Percentiles rank a stretch among this genome's conserved stretches.
Evolutionary conservation across 192 early-diverging fungal species (phyloP).

Genomic region (Cetraspora pellucida): DNA sequence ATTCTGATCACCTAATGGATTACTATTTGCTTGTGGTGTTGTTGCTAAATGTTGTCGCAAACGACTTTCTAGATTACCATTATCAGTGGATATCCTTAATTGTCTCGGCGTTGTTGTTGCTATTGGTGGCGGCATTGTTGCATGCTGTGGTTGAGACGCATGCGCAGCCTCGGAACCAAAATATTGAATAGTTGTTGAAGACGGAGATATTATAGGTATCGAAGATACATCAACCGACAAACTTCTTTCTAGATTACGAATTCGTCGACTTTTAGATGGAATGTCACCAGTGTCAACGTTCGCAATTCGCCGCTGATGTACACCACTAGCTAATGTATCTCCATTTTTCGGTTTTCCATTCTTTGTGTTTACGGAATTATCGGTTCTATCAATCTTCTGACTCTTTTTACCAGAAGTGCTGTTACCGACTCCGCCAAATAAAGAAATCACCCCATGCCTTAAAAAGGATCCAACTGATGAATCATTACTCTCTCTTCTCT

Average conservation of each 20-base stretch:
- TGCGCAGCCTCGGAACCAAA: not conserved
- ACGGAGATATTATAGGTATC: conserved; percentile 13
- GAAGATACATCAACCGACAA: too few relatives aligned
- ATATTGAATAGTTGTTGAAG: conserved; percentile 10
- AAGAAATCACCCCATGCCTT: conserved; percentile 11
- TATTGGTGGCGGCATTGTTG: conserved; percentile 19
- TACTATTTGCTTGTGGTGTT: not conserved
- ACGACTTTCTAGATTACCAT: conserved; percentile 16
- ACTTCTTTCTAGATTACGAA: too few relatives aligned
- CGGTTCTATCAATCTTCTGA: too few relatives aligned
- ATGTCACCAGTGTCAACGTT: too few relatives aligned
- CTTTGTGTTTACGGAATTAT: too few relatives aligned
- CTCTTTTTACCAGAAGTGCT: too few relatives aligned
- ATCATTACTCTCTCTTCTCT: conserved; percentile 25
- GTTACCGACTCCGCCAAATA: conserved; percentile 1
- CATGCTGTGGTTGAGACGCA: not conserved
- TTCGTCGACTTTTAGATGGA: too few relatives aligned
- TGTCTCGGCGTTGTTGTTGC: not conserved
- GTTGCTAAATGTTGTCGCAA: conserved; percentile 29
- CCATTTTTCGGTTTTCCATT: too few relatives aligned
- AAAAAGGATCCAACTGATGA: conserved; percentile 24
- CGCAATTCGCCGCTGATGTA: too few relatives aligned
- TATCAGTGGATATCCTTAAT: not conserved
- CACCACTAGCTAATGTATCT: too few relatives aligned
- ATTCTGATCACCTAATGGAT: not conserved